Percentiles rank a stretch among this genome's conserved stretches.
Evolutionary conservation across 164 flowering plant species (phyloP).

Genomic region (Piper longum): DNA sequence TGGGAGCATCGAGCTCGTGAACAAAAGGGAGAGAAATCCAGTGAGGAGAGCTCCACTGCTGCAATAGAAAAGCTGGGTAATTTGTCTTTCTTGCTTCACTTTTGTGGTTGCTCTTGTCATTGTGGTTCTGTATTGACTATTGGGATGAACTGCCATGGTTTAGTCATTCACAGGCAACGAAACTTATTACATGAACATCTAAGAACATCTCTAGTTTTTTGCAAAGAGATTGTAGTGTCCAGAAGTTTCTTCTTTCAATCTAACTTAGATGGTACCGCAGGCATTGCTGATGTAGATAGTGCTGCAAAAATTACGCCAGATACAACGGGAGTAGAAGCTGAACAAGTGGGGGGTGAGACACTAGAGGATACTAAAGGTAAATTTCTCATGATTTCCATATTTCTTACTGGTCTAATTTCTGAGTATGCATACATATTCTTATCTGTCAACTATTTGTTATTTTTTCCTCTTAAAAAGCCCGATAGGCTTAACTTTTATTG

Average conservation of each 20-base stretch:
- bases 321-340: conserved; percentile 8
- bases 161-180: too few relatives aligned
- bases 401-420: neutral
- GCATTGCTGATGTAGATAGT: conserved; percentile 17
- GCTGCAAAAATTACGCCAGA: conserved; percentile 13
- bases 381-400: conserved; percentile 18
- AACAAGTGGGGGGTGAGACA: conserved; percentile 16
- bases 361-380: conserved; percentile 18
- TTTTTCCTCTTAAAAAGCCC: too few relatives aligned
- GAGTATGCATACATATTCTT: too few relatives aligned
- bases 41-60: conserved; percentile 13
- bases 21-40: conserved; percentile 10
- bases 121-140: too few relatives aligned
- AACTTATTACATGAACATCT: too few relatives aligned
- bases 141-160: too few relatives aligned
- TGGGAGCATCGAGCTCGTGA: conserved; percentile 11
- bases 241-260: too few relatives aligned
- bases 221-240: too few relatives aligned
- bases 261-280: conserved; percentile 8
- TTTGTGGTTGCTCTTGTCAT: too few relatives aligned
- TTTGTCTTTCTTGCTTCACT: conserved; percentile 5
- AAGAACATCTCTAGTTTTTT: too few relatives aligned
- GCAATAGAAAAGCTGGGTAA: conserved; percentile 14
- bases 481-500: too few relatives aligned
- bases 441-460: too few relatives aligned